These are phyloP conservation scores for Leersia perrieri DNA, from an alignment of 176 grass and related monocot species.

Conservation along the genomic window DNA sequence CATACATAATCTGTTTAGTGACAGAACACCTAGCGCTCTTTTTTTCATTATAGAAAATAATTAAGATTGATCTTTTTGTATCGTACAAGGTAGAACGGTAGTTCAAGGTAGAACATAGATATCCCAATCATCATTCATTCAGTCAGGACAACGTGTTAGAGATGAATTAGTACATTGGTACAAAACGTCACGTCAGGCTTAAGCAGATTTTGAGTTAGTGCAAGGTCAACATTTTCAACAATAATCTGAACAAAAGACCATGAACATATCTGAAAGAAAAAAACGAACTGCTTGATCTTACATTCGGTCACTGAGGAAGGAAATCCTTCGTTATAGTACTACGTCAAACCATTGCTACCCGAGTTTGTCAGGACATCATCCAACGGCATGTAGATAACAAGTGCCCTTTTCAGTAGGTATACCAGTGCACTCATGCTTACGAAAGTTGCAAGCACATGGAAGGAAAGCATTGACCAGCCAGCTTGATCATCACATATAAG, in stretches of 20 bases:
- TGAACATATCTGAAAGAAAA: neutral
- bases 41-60: neutral
- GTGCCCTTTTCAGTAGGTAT: neutral
- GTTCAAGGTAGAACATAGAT: neutral
- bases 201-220: neutral
- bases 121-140: neutral
- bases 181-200: neutral
- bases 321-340: neutral
- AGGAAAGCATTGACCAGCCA: neutral
- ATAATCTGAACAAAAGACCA: neutral
- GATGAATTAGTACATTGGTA: neutral
- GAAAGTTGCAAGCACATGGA: neutral
- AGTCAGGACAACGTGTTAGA: neutral
- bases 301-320: neutral
- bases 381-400: neutral
- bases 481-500: neutral
- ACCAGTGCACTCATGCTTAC: neutral
- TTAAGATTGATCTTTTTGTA: neutral
- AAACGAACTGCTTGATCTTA: neutral
- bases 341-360: neutral
- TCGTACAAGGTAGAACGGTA: neutral
- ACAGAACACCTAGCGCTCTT: neutral
- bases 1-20: neutral
- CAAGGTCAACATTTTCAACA: neutral
- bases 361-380: neutral